Evolutionary conservation across 2,329 filamentous ascomycete species (phyloP), one percentile per base, ranked within the genome.

Genomic region (Diaporthe velutina): DNA sequence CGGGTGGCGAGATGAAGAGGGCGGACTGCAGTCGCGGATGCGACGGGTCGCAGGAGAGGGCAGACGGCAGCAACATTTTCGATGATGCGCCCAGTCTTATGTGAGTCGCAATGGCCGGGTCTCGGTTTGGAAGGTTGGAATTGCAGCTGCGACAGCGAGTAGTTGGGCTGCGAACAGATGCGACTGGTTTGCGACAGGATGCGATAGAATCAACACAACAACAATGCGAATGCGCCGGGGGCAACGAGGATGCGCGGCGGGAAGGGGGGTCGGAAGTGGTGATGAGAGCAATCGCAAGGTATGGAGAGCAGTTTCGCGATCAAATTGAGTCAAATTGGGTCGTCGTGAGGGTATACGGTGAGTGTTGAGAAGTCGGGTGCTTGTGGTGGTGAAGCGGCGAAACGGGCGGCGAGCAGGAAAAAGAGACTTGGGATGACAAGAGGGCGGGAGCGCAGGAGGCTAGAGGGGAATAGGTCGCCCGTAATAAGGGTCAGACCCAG

Each of bases 1-100:
- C 85, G 72, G 90, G 90, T 67, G 91, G 91, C 70, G 90, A 92
- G 76, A 88, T 87, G 81, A 91, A 88, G 80, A 89, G 85, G 58
- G 87, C 80, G 40, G 85, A 80, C 77, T 87, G 86, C 8, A 87
- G 86, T 77, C 86, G 86, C 73, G 84, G 80, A 74, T 86, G 87
- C 84, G 88, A 87, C 80, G 86, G 81, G 81, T 91, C 90, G 88
- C 90, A 91, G 40, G 88, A 84, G 58, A 92, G 82, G 48, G 90
- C 88, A 40, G 90, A 91, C 28, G 90, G 90, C 76, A 91, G 86
- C 74, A 92, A 83, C 90, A 92, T 92, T 38, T 38, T 75, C 25
- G 67, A 54, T 52, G 57, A 50, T 74, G 74, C 67, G 72, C 40
- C 25, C 55, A 55, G 25, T 10, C 3, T 54, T 3, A 54, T 28